Percentiles rank a stretch among this genome's conserved stretches.
Conservation (phyloP, 2,329 filamentous ascomycete genomes). For the Macrophomina pseudophaseolina region DNA sequence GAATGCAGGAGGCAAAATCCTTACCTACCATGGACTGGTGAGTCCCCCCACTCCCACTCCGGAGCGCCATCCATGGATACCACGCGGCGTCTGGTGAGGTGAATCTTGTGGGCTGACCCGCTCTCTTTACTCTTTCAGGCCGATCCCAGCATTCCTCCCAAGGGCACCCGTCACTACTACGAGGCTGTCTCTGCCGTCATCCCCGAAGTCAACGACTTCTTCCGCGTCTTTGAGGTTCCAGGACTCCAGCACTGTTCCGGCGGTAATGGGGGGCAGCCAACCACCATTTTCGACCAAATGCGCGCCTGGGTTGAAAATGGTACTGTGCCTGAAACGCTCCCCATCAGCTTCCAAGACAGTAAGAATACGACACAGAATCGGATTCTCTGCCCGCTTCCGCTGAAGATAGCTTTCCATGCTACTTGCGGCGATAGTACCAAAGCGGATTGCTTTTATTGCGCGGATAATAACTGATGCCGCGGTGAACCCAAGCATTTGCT, state of each 20-base stretch:
- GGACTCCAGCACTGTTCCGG: conserved; percentile 36
- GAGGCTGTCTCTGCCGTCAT: conserved; percentile 34
- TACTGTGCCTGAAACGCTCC: conserved; percentile 33
- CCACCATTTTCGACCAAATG: conserved; percentile 32
- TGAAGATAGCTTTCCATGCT: conserved; percentile 20
- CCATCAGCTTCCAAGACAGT: conserved; percentile 28
- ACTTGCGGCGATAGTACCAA: background rate
- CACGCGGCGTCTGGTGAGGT: too few species aligned
- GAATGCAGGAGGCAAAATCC: conserved; percentile 35
- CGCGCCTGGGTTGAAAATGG: conserved; percentile 39
- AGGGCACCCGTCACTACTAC: conserved; percentile 36
- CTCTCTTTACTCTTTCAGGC: conserved; percentile 8
- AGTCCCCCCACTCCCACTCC: background rate
- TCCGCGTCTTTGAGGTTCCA: conserved; percentile 40
- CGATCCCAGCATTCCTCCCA: conserved; percentile 35
- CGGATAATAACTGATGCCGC: background rate
- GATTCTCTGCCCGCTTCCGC: conserved; percentile 32
- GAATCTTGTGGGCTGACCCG: too few species aligned
- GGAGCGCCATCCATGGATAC: too few species aligned
- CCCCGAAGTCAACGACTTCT: conserved; percentile 36
- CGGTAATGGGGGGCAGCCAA: conserved; percentile 33
- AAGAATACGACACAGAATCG: conserved; percentile 21
- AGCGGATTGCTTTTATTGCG: conserved; percentile 2
- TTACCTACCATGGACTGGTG: conserved; percentile 37
- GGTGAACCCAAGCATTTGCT: too few species aligned